Evolutionary conservation across 2,329 filamentous ascomycete genomes (phyloP).

Genomic region (Botryosphaeria dothidea): DNA sequence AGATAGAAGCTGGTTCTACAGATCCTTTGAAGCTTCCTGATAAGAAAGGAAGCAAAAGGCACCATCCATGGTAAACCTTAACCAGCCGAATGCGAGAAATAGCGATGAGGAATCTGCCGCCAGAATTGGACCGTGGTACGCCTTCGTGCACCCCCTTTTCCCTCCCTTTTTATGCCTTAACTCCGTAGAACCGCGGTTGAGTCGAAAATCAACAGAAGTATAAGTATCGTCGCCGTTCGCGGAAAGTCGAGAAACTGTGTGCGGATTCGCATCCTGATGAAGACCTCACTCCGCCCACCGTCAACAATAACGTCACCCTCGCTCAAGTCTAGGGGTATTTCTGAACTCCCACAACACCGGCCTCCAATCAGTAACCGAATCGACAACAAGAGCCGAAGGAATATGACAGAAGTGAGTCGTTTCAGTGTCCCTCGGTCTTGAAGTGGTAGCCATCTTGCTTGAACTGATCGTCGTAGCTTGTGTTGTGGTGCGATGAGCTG

Average conservation of each 20-base stretch:
- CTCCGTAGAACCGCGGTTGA: background rate
- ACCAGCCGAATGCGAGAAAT: background rate
- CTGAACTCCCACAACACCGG: background rate
- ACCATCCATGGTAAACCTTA: background rate
- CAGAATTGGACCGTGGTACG: constrained; percentile 1
- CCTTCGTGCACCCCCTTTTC: background rate
- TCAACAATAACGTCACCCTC: background rate
- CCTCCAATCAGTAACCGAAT: background rate
- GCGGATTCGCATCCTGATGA: background rate
- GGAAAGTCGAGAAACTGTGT: background rate
- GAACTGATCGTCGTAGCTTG: constrained; percentile 1
- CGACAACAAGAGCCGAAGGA: background rate
- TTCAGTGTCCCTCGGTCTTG: constrained; percentile 1
- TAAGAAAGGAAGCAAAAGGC: background rate
- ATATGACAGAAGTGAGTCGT: background rate
- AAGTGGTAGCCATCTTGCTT: constrained; percentile 3
- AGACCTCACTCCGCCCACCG: too few species aligned
- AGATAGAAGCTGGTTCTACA: background rate
- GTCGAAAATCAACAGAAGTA: background rate
- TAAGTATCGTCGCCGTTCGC: background rate
- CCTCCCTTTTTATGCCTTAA: background rate
- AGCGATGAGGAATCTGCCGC: background rate
- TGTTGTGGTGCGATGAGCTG: background rate
- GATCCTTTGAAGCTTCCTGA: background rate
- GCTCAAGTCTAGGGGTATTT: background rate